Conservation (phyloP, 805 yeast genomes). For the Wickerhamia fluorescens region DNA sequence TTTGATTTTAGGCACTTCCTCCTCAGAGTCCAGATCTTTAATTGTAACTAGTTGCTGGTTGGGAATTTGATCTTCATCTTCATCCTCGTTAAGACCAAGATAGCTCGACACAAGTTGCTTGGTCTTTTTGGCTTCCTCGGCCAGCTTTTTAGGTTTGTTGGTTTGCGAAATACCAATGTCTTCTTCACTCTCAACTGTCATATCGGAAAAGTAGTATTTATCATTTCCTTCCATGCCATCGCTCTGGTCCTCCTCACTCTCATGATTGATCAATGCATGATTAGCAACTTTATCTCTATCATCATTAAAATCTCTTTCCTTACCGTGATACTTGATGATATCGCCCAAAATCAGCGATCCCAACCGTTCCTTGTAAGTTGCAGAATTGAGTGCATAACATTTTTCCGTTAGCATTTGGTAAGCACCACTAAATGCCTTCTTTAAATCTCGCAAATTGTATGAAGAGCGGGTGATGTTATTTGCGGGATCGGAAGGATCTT, state of each 20-base stretch:
- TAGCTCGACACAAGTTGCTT: slow-evolving; percentile 7
- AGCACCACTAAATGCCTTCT: slow-evolving; percentile 85
- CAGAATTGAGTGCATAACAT: slow-evolving; percentile 64
- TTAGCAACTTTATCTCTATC: slow-evolving; percentile 59
- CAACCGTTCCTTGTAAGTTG: slow-evolving; percentile 57
- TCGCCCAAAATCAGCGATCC: slow-evolving; percentile 76
- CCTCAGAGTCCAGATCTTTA: slow-evolving; percentile 1
- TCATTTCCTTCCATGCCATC: slow-evolving; percentile 33
- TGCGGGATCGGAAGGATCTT: slow-evolving; percentile 80
- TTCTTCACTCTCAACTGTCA: slow-evolving; percentile 32
- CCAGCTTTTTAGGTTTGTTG: neutral
- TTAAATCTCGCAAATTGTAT: slow-evolving; percentile 69
- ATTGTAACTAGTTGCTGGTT: slow-evolving; percentile 4
- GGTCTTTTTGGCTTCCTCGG: slow-evolving; percentile 7
- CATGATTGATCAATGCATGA: slow-evolving; percentile 42
- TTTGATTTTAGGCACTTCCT: slow-evolving; percentile 2
- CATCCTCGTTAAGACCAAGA: slow-evolving; percentile 6
- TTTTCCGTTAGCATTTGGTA: slow-evolving; percentile 67
- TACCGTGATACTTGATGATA: slow-evolving; percentile 68
- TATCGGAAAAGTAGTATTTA: slow-evolving; percentile 37
- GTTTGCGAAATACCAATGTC: slow-evolving; percentile 5
- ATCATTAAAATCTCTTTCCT: slow-evolving; percentile 69
- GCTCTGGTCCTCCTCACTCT: slow-evolving; percentile 18
- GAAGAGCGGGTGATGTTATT: slow-evolving; percentile 86
- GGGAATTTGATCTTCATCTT: slow-evolving; percentile 2